These are phyloP conservation scores for Emmonsia crescens DNA, from an alignment of 2,329 filamentous ascomycete genomes.

Conservation along the genomic window DNA sequence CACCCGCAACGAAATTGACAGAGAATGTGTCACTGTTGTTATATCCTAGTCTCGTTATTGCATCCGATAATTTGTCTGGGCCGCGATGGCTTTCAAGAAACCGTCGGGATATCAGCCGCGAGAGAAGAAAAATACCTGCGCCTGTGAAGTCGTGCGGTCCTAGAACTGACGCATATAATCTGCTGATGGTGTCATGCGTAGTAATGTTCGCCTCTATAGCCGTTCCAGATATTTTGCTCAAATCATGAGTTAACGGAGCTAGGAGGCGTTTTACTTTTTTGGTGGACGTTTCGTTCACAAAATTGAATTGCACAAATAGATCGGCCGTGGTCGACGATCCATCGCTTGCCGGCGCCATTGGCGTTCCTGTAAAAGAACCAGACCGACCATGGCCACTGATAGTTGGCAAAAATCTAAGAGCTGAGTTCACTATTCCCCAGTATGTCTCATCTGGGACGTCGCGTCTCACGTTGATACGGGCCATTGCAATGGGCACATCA, in stretches of 20 bases:
- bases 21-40: constrained; percentile 12
- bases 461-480: background rate
- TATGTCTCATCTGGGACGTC: background rate
- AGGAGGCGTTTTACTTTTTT: background rate
- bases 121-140: constrained; percentile 6
- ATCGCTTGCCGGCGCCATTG: background rate
- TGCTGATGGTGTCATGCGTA: background rate
- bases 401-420: background rate
- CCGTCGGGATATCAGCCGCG: constrained; percentile 24
- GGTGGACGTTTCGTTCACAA: background rate
- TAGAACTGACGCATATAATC: background rate
- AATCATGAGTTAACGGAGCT: background rate
- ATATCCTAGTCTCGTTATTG: constrained; percentile 19
- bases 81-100: constrained; percentile 19
- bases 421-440: background rate
- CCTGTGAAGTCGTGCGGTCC: background rate
- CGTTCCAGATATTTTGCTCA: background rate
- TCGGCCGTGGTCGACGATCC: background rate
- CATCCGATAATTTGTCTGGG: constrained; percentile 24
- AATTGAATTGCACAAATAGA: background rate
- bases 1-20: constrained; percentile 25
- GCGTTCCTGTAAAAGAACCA: background rate
- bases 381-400: background rate
- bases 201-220: background rate
- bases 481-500: background rate